Base-by-base conservation (phyloP, 768 basidiomycete species). In the Albatrellus ellisii region DNA sequence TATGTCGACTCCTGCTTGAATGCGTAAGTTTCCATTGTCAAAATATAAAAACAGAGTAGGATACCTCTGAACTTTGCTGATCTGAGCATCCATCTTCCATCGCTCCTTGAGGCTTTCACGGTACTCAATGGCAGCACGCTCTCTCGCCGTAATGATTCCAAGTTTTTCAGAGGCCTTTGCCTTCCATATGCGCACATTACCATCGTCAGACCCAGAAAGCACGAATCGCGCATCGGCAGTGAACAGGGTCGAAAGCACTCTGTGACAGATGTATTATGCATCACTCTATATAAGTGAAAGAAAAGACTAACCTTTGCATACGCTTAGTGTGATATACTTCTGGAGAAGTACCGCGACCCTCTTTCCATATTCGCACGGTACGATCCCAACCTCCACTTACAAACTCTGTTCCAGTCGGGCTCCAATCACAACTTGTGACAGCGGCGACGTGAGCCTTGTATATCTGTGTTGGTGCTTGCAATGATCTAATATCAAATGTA, bases 311-410 rank as follows among this genome's bases (percentile, higher is more conserved):
- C 87, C 91, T 75, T 60, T 98, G 95, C 95, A 99, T 99, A 34
- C 95, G 85, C 63, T 98, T 98, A 12, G 91, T 94, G 59, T 98
- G 94, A 56, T 98, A 99, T 6, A 91, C 81, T 57, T 98, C 94
- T 12, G 84, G 75, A 6, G 71, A 69, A 24, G 75, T 75, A 0
- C 92, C 91, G 31, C 70, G 74, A 21, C 83, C 87, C 51, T 88
- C 79, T 51, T 79, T 79, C 94, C 94, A 99, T 59, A 98, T 74
- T 45, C 92, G 68, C 34, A 97, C 70, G 2, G 92, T 97, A 34
- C 92, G 73, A 59, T 99, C 95, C 81, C 94, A 98, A 2, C 88
- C 85, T 9, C 95, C 95, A 47, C 85, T 89, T 21, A 97, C 92
- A 57, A 98, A 95, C 54, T 91, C 92, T 26, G 81, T 68, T 9